These are phyloP conservation scores for Termitomyces sp. DNA, from an alignment of 768 basidiomycete genomes.

Conservation along the genomic window DNA sequence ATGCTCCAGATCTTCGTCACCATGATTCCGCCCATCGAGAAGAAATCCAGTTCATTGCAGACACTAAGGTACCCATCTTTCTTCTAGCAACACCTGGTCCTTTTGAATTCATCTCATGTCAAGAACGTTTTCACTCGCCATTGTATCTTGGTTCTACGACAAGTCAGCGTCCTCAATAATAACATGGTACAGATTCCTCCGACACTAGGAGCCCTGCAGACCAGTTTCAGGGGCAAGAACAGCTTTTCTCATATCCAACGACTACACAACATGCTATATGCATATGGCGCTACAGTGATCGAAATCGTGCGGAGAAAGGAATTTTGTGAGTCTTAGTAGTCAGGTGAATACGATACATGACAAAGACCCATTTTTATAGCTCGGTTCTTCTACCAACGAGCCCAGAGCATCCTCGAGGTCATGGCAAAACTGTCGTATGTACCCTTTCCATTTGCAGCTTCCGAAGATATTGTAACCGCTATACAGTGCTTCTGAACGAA, in stretches of 20 bases:
- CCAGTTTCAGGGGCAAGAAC: slow-evolving; percentile 66
- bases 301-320: slow-evolving; percentile 91
- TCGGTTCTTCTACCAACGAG: slow-evolving; percentile 75
- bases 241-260: slow-evolving; percentile 90
- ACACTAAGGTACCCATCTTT: slow-evolving; percentile 41
- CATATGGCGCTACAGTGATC: slow-evolving; percentile 85
- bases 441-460: background rate
- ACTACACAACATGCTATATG: slow-evolving; percentile 85
- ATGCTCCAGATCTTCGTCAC: slow-evolving; percentile 50
- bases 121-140: slow-evolving; percentile 73
- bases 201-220: slow-evolving; percentile 57
- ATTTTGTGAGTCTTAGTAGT: slow-evolving; percentile 51
- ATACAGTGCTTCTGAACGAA: slow-evolving; percentile 70
- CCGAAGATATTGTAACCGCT: background rate
- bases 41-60: slow-evolving; percentile 52
- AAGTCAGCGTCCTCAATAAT: slow-evolving; percentile 76
- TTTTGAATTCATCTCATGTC: slow-evolving; percentile 18
- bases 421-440: slow-evolving; percentile 85
- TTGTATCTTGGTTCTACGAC: slow-evolving; percentile 59
- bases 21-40: slow-evolving; percentile 55
- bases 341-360: background rate
- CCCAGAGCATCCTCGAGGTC: slow-evolving; percentile 75
- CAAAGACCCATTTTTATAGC: slow-evolving; percentile 32
- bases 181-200: slow-evolving; percentile 72
- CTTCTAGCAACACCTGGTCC: background rate